Conservation (phyloP, 441 rosid species). For the Theobroma grandiflorum region DNA sequence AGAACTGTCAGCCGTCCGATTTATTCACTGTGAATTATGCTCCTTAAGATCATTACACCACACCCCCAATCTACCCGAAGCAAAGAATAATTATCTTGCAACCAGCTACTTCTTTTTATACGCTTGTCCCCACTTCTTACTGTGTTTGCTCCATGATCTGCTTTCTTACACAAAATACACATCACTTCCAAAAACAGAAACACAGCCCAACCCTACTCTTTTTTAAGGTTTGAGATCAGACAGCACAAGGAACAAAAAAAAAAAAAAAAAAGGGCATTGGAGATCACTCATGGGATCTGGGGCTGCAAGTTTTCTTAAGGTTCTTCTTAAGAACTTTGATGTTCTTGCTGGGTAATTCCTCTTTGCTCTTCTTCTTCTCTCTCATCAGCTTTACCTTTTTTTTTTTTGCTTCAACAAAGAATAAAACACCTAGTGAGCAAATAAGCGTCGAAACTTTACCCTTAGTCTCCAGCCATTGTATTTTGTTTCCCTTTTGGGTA, state of each 20-base stretch:
- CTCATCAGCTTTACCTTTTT: neutral
- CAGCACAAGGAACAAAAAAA: neutral
- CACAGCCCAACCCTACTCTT: neutral
- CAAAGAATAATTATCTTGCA: neutral
- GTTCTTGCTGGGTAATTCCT: conserved; percentile 82
- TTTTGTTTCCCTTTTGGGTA: neutral
- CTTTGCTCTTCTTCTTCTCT: neutral
- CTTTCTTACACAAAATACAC: neutral
- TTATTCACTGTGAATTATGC: neutral
- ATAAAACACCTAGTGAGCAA: neutral
- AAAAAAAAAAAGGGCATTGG: neutral
- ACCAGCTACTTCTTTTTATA: neutral
- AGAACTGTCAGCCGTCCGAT: neutral
- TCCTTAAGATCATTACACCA: neutral
- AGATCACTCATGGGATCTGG: conserved; percentile 60
- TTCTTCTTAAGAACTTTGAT: conserved; percentile 83
- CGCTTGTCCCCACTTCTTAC: too few relatives aligned
- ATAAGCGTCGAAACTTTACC: neutral
- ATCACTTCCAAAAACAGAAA: neutral
- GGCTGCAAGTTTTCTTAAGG: conserved; percentile 70
- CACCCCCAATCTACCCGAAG: neutral
- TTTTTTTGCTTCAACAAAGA: neutral
- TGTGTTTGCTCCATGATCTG: too few relatives aligned
- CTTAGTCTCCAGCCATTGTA: neutral
- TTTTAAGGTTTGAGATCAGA: conserved; percentile 17